These are phyloP conservation scores for Ramaria sp. DNA, from an alignment of 768 basidiomycete genomes.

Conservation along the genomic window DNA sequence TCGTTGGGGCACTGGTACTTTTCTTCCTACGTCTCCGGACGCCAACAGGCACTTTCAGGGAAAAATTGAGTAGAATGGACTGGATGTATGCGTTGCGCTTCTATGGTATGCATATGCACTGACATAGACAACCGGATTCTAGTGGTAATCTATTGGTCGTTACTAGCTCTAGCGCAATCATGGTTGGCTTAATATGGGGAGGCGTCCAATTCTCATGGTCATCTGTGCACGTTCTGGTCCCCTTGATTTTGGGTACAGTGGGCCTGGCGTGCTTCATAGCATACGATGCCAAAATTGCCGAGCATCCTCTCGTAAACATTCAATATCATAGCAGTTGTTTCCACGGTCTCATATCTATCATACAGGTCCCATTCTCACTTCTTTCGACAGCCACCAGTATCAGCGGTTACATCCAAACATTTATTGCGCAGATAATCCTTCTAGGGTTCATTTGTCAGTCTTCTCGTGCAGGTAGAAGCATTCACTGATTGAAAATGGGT, in stretches of 20 bases:
- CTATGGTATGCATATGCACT: too few relatives aligned
- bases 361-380: constrained; percentile 21
- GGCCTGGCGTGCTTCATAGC: constrained; percentile 27
- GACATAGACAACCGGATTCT: too few relatives aligned
- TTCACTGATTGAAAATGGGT: constrained; percentile 13
- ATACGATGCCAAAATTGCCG: constrained; percentile 27
- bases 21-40: constrained; percentile 23
- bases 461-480: neutral
- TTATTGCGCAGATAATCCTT: constrained; percentile 15
- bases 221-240: constrained; percentile 23
- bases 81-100: constrained; percentile 26
- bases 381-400: constrained; percentile 27
- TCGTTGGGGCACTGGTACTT: constrained; percentile 16
- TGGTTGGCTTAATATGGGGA: constrained; percentile 38
- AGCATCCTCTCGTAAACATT: constrained; percentile 9
- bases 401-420: too few relatives aligned
- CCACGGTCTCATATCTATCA: neutral
- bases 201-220: constrained; percentile 34
- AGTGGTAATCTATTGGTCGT: constrained; percentile 38
- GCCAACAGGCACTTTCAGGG: constrained; percentile 21
- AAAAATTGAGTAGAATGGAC: constrained; percentile 29
- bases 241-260: constrained; percentile 29
- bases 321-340: neutral
- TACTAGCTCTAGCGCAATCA: constrained; percentile 22
- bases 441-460: constrained; percentile 4